These are phyloP conservation scores for Pythium phragmiticola DNA, from an alignment of 352 stramenopile species.

Conservation along the genomic window DNA sequence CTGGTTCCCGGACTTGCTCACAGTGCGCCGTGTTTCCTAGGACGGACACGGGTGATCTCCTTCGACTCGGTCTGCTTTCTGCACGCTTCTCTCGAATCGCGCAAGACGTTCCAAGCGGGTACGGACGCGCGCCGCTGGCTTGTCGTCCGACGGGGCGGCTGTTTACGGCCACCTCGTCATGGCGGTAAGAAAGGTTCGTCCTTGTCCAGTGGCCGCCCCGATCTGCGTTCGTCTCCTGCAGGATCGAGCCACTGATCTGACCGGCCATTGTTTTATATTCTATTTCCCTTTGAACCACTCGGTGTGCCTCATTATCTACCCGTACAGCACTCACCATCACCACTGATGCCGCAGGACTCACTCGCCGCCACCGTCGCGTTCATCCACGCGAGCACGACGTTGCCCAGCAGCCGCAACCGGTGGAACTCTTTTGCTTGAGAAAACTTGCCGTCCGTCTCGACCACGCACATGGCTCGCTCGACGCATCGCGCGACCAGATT, in stretches of 20 bases:
- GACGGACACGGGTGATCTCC: too few species aligned
- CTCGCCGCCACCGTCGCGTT: conserved; percentile 14
- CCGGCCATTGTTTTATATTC: conserved; percentile 10
- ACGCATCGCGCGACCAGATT: background rate
- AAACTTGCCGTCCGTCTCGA: conserved; percentile 44
- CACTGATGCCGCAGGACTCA: background rate
- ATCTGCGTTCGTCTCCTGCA: background rate
- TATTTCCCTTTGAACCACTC: background rate
- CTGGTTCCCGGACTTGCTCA: too few species aligned
- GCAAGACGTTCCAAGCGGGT: background rate
- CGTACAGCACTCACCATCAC: background rate
- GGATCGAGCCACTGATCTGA: conserved; percentile 19
- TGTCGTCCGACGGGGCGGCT: conserved; percentile 20
- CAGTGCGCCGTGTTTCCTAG: too few species aligned
- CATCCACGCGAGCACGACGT: conserved; percentile 28
- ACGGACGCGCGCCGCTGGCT: conserved; percentile 10
- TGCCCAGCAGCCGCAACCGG: conserved; percentile 27
- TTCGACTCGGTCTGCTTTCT: background rate
- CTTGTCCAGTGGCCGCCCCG: conserved; percentile 38
- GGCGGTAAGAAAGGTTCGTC: conserved; percentile 67
- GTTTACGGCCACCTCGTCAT: conserved; percentile 36
- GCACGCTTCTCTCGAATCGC: background rate
- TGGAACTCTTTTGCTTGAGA: conserved; percentile 45
- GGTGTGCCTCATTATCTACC: background rate
- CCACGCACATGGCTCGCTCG: conserved; percentile 10